These are phyloP conservation scores for Ganoderma resinaceum DNA, from an alignment of 1,284 basidiomycete genomes.

Conservation along the genomic window DNA sequence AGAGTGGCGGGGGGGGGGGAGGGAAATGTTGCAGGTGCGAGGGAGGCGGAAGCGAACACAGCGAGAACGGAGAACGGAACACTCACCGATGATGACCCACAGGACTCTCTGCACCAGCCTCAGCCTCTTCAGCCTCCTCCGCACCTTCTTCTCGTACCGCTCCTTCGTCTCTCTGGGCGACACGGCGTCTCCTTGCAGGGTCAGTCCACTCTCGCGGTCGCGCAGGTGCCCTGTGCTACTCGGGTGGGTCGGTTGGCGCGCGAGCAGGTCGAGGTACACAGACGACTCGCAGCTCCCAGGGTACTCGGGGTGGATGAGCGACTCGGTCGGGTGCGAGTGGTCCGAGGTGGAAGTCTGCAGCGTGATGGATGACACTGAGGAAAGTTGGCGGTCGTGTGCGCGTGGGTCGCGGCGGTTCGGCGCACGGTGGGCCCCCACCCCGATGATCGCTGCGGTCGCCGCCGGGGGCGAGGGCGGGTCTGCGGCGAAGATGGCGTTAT, in stretches of 20 bases:
- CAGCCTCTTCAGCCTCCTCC: slow-evolving; percentile 51
- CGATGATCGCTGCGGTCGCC: slow-evolving; percentile 14
- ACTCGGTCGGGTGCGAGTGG: slow-evolving; percentile 57
- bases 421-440: slow-evolving; percentile 28
- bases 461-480: slow-evolving; percentile 42
- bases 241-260: slow-evolving; percentile 53
- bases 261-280: slow-evolving; percentile 54
- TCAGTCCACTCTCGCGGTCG: slow-evolving; percentile 34
- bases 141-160: slow-evolving; percentile 43
- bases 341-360: slow-evolving; percentile 55
- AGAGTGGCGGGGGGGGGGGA: not conserved
- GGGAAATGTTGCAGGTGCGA: not conserved
- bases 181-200: slow-evolving; percentile 50
- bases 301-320: slow-evolving; percentile 45
- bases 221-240: slow-evolving; percentile 36
- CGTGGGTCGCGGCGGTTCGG: slow-evolving; percentile 16
- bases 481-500: slow-evolving; percentile 57
- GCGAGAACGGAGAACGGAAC: not conserved
- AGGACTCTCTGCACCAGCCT: slow-evolving; percentile 47
- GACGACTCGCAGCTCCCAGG: slow-evolving; percentile 43
- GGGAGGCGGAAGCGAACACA: not conserved
- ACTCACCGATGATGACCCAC: slow-evolving; percentile 58
- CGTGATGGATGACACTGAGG: slow-evolving; percentile 57
- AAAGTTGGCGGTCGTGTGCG: slow-evolving; percentile 45
- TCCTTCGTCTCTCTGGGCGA: slow-evolving; percentile 49